Conservation (phyloP, 2,329 filamentous ascomycete species). For the Myriosclerotinia duriaeana region DNA sequence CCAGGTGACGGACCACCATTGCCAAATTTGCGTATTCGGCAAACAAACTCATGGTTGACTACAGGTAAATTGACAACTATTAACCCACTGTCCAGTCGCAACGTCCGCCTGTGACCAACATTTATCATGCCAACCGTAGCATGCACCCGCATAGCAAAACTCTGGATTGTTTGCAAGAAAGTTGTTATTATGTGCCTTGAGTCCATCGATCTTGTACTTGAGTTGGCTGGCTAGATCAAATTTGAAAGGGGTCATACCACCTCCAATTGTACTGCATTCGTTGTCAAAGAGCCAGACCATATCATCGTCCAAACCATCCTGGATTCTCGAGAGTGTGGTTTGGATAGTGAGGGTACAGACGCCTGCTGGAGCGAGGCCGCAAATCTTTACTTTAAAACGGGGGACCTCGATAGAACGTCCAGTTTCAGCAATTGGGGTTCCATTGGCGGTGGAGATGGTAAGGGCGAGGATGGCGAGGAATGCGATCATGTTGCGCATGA, state of each 20-base stretch:
- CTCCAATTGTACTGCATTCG: background rate
- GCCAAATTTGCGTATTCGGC: background rate
- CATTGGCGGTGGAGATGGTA: background rate
- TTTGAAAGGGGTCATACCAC: no score
- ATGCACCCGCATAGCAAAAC: background rate
- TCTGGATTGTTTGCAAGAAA: background rate
- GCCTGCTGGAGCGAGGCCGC: background rate
- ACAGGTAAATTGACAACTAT: background rate
- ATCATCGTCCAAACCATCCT: background rate
- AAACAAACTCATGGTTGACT: background rate
- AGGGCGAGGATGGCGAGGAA: background rate
- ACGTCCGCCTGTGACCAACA: background rate
- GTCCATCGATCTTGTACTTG: slow-evolving; percentile 1
- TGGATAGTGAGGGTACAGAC: background rate
- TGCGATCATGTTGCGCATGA: background rate
- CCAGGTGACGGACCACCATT: no score
- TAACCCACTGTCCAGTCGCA: background rate
- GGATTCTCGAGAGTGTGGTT: no score
- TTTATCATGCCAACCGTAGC: background rate
- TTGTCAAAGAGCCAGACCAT: background rate
- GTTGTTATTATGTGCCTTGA: background rate
- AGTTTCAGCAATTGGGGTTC: background rate
- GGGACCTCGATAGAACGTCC: background rate
- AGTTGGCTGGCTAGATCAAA: background rate
- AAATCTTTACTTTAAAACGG: background rate